A percentile compares a stretch with the other conserved stretches of the same genome.
phyloP scores from a whole-genome alignment of 2,329 filamentous ascomycete species.

The Hymenoscyphus scutula region DNA sequence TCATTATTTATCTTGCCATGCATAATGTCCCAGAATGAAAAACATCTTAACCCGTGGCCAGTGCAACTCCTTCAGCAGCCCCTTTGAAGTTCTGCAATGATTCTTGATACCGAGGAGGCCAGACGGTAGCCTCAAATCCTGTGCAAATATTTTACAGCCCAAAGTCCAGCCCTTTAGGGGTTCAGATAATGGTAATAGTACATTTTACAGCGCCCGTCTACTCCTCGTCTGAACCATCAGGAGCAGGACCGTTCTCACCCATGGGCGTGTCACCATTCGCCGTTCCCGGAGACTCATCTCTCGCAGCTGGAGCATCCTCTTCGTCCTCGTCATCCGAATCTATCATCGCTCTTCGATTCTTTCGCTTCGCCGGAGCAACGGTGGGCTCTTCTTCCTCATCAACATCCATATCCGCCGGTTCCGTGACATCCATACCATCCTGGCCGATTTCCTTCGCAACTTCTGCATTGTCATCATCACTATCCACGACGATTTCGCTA shows the following conservation, averaged over 20 bases:
- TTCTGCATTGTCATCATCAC: slow-evolving; percentile 34
- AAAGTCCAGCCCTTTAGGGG: not conserved
- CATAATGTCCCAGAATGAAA: not conserved
- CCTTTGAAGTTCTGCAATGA: not conserved
- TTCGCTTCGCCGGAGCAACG: slow-evolving; percentile 27
- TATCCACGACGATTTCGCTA: slow-evolving; percentile 37
- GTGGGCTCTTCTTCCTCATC: slow-evolving; percentile 23
- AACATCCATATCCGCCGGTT: slow-evolving; percentile 20
- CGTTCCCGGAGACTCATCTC: slow-evolving; percentile 30
- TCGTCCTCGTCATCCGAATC: slow-evolving; percentile 36
- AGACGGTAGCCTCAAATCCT: not conserved
- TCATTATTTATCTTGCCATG: too few relatives aligned
- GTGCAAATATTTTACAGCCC: not conserved
- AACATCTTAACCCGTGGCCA: not conserved
- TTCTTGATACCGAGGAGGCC: not conserved
- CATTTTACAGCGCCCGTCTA: slow-evolving; percentile 13
- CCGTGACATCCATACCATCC: slow-evolving; percentile 24
- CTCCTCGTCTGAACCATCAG: slow-evolving; percentile 28
- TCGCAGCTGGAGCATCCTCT: slow-evolving; percentile 24
- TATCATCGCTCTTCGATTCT: slow-evolving; percentile 28
- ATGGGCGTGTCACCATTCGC: slow-evolving; percentile 34
- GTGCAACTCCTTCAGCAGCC: not conserved
- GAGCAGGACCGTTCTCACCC: slow-evolving; percentile 23
- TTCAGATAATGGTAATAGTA: not conserved
- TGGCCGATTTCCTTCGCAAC: slow-evolving; percentile 32